Evolutionary conservation across 805 yeast species (phyloP).

Genomic region (Kregervanrija fluxuum): DNA sequence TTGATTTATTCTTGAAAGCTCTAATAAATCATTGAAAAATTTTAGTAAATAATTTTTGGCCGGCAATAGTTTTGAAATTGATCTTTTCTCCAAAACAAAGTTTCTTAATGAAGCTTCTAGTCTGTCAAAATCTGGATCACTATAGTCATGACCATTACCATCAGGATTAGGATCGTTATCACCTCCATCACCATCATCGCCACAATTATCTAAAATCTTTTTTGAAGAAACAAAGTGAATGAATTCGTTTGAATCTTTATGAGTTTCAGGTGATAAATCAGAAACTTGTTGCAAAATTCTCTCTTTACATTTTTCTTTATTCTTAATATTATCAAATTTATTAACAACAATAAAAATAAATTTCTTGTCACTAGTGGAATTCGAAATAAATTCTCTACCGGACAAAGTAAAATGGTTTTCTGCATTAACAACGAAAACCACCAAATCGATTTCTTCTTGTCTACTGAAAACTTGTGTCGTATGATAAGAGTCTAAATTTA

Average conservation of each 20-base stretch:
- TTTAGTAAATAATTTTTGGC: slow-evolving; percentile 82
- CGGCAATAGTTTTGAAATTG: slow-evolving; percentile 83
- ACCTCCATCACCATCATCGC: slow-evolving; percentile 30
- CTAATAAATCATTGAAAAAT: slow-evolving; percentile 55
- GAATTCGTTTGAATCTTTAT: slow-evolving; percentile 80
- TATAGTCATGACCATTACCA: slow-evolving; percentile 14
- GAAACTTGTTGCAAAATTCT: slow-evolving; percentile 81
- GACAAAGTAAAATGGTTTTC: slow-evolving; percentile 93
- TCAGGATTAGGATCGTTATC: slow-evolving; percentile 26
- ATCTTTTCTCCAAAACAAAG: slow-evolving; percentile 83
- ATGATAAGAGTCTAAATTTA: slow-evolving; percentile 86
- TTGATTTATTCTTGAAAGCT: slow-evolving; percentile 57
- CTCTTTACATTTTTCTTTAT: slow-evolving; percentile 70
- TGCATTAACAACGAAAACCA: slow-evolving; percentile 92
- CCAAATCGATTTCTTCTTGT: slow-evolving; percentile 95
- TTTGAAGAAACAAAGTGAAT: slow-evolving; percentile 85
- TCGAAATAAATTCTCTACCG: slow-evolving; percentile 86
- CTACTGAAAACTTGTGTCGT: slow-evolving; percentile 93
- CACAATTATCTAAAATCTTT: slow-evolving; percentile 31
- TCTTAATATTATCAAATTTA: slow-evolving; percentile 77
- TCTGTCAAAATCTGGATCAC: slow-evolving; percentile 65
- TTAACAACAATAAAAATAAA: slow-evolving; percentile 92
- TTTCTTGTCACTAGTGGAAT: slow-evolving; percentile 87
- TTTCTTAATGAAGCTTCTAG: slow-evolving; percentile 79
- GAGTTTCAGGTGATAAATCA: slow-evolving; percentile 81